Conservation (phyloP, 179 eudicot genomes). For the Beta macrorhiza region DNA sequence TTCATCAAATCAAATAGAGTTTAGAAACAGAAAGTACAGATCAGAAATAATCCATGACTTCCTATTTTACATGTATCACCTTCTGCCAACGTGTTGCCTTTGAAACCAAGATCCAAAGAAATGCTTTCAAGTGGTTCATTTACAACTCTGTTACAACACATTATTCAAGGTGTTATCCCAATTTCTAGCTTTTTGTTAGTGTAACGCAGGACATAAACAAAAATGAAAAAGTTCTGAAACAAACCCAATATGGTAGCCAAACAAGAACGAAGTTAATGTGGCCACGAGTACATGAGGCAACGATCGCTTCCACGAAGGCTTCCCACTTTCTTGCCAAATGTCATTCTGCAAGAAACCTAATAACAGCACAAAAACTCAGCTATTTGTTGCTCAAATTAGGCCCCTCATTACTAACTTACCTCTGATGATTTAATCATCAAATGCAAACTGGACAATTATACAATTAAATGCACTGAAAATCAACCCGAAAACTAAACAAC, state of each 20-base stretch:
- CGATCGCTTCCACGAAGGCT: conserved; percentile 82
- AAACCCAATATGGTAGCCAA: conserved; percentile 95
- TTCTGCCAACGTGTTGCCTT: conserved; percentile 80
- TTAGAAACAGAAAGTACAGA: conserved; percentile 6
- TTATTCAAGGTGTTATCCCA: conserved; percentile 4
- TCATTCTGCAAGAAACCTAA: conserved; percentile 50
- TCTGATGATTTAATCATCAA: background rate
- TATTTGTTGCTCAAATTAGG: background rate
- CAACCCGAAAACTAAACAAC: background rate
- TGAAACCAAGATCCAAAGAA: conserved; percentile 75
- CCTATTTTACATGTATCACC: conserved; percentile 39
- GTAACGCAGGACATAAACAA: conserved; percentile 1
- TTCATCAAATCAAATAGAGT: conserved; percentile 29
- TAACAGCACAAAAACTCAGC: conserved; percentile 23
- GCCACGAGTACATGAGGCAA: conserved; percentile 88
- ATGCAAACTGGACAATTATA: background rate
- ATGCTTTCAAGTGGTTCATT: conserved; percentile 95
- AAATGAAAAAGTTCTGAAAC: conserved; percentile 25
- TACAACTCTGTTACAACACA: conserved; percentile 62
- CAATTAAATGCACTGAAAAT: background rate
- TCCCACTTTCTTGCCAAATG: conserved; percentile 45
- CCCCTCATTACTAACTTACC: background rate
- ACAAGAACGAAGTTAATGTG: conserved; percentile 68
- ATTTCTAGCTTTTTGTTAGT: background rate
- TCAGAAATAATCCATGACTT: background rate